These are phyloP conservation scores for Talaromyces sp. DNA, from an alignment of 2,329 filamentous ascomycete genomes.

Conservation along the genomic window DNA sequence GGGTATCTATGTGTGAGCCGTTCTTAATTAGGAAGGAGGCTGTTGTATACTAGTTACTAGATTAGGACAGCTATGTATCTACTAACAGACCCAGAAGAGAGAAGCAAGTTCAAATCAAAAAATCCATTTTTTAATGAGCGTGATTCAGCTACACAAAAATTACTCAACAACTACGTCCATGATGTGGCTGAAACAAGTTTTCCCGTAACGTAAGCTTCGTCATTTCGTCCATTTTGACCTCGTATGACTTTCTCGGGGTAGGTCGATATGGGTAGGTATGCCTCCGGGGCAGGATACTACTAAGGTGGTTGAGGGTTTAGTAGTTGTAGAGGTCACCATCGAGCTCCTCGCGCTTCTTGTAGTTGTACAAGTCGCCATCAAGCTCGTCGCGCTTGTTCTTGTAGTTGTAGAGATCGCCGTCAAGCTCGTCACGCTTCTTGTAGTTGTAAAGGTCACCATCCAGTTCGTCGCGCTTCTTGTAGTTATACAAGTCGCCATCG, in stretches of 20 bases:
- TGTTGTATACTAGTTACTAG: too few relatives aligned
- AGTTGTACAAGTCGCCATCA: not conserved
- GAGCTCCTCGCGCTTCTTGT: not conserved
- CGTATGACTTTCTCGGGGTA: not conserved
- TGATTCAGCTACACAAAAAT: not conserved
- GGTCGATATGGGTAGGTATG: not conserved
- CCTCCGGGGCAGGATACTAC: not conserved
- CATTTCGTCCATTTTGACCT: not conserved
- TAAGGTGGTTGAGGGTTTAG: not conserved
- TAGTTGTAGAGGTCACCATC: not conserved
- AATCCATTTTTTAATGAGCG: not conserved
- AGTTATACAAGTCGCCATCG: not conserved
- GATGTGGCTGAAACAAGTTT: not conserved
- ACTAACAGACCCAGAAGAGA: not conserved
- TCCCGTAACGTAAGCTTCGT: not conserved
- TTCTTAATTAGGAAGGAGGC: too few relatives aligned
- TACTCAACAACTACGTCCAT: too few relatives aligned
- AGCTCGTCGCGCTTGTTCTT: not conserved
- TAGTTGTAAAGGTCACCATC: not conserved
- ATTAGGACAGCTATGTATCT: too few relatives aligned
- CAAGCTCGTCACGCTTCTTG: not conserved
- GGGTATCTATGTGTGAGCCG: too few relatives aligned
- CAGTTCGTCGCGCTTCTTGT: not conserved
- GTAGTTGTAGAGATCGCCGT: not conserved
- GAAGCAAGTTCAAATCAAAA: not conserved